Evolutionary conservation across 331 rosid species (phyloP), one percentile per base, ranked within the genome.

Genomic region (Stylosanthes scabra): DNA sequence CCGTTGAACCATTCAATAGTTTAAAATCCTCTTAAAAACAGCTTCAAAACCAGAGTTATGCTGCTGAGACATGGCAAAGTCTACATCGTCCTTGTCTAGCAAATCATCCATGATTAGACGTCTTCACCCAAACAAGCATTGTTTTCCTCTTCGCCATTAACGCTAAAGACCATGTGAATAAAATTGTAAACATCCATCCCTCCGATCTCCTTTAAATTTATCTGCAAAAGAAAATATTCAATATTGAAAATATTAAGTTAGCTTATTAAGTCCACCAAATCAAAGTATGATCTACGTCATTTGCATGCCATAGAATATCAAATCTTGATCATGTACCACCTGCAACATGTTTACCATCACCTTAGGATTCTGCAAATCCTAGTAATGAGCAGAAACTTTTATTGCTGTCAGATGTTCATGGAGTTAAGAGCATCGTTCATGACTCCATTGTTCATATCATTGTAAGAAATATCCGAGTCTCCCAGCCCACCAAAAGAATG

Each of bases 311-410:
- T 42, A 94, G 80, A 66, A 94, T 8, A 41, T 94, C 99, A 81
- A 94, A 94, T 44, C 81, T 85, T 55, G 99, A 87, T 54, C 99
- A 97, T n/a, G 97, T 94, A 51, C 99, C 99, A 71, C 90, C 97
- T 4, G 96, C 93, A 46, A 94, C 97, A 52, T 76, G 90, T 71
- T 87, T 94, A 42, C 97, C 99, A 20, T 20, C 25, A 20, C 25
- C 25, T 20, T 20, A 20, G 25, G 25, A 20, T 20, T 20, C 25
- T 20, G 25, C 66, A 70, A 27, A 49, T 66, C 45, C 46, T 29
- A 69, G 16, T 45, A 31, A 5, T 31, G 37, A 31, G 49, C 15
- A 28, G 45, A 49, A 76, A 74, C 56, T 15, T 58, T 34, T 29
- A 69, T 5, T 72, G 45, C 31, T 65, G 72, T 74, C 67, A 83